Evolutionary conservation across 163 green algal genomes (phyloP), one percentile per base, ranked within the genome.

Genomic region (Coccomyxa subellipsoidea): DNA sequence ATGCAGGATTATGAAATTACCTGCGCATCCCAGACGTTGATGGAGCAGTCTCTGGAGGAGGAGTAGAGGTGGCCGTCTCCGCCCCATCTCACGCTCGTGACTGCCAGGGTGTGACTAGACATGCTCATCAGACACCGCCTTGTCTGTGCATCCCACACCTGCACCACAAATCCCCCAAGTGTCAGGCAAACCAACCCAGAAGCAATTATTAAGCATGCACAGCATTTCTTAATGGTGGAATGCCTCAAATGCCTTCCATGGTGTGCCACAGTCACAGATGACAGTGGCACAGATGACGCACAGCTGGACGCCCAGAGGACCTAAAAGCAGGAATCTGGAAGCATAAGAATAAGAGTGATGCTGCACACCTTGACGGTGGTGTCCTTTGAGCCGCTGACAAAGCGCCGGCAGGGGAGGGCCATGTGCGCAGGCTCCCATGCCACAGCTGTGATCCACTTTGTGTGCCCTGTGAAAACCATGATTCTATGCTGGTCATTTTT

Each of bases 361-460:
- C 23, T 23, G 47, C 90, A 94, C 32, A 97, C 89, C 78, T 90
- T 92, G 38, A 98, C 86, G 1, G 91, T 96, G 53, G 84, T 88
- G 89, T 99, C 96, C 66, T 95, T 94, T 32, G 89, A 96, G 25
- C 90, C 94, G 29, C 84, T 96, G 32, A 85, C 93, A 80, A 99
- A 95, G 25, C 92, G 88, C 12, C 88, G 80, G 37, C 83, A 87
- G 31, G 96, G 96, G n/a, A 94, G 85, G 31, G 88, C 89, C 40
- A 94, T 84, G 83, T 99, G 96, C 0, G 94, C 94, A 0, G 96
- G 96, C 91, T 99, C 94, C 96, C 96, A 99, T 6, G 94, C 87
- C 37, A 98, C 66, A 7, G 85, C 91, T 21, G 92, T 98, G 59
- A 99, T 94, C 86, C 92, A 97, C 85, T 98, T 98, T 21, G 85